Evolutionary conservation across 805 yeast species (phyloP).

Genomic region (Cyberlindnera samutprakarnensis): DNA sequence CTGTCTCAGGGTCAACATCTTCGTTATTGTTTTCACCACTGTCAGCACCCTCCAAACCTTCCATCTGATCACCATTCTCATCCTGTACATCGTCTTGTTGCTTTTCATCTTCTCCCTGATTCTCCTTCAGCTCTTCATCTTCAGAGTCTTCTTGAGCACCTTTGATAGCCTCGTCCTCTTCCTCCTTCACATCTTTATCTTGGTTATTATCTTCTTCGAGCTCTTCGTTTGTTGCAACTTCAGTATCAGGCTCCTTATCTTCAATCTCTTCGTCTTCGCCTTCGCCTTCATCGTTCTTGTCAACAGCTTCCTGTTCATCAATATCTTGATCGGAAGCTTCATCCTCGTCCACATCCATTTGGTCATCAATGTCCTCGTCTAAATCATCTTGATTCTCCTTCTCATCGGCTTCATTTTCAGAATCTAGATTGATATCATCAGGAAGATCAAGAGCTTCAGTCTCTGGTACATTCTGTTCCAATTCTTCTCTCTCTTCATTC

Average conservation of each 20-base stretch:
- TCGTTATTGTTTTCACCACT: conserved; percentile 32
- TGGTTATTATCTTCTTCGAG: conserved; percentile 25
- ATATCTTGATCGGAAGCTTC: conserved; percentile 25
- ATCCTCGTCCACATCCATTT: conserved; percentile 42
- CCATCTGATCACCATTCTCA: conserved; percentile 36
- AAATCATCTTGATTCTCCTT: conserved; percentile 27
- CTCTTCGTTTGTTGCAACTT: conserved; percentile 24
- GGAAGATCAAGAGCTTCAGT: conserved; percentile 84
- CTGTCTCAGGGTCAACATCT: conserved; percentile 47
- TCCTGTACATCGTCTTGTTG: conserved; percentile 34
- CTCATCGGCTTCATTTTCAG: conserved; percentile 49
- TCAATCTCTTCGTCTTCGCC: conserved; percentile 24
- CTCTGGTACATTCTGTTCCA: conserved; percentile 74
- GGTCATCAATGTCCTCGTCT: conserved; percentile 28
- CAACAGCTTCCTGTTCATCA: conserved; percentile 32
- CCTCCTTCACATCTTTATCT: conserved; percentile 25
- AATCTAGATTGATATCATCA: conserved; percentile 84
- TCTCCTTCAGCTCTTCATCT: conserved; percentile 24
- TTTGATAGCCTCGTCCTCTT: conserved; percentile 24
- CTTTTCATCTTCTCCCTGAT: conserved; percentile 28
- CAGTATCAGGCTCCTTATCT: conserved; percentile 23
- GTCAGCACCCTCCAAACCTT: conserved; percentile 49
- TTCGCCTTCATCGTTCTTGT: conserved; percentile 20
- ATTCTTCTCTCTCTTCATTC: conserved; percentile 58
- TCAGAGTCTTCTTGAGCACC: conserved; percentile 24